A percentile compares a stretch with the other conserved stretches of the same genome.
Evolutionary conservation across 495 filamentous ascomycete species (phyloP).

Genomic region (Cercophora newfieldiana): DNA sequence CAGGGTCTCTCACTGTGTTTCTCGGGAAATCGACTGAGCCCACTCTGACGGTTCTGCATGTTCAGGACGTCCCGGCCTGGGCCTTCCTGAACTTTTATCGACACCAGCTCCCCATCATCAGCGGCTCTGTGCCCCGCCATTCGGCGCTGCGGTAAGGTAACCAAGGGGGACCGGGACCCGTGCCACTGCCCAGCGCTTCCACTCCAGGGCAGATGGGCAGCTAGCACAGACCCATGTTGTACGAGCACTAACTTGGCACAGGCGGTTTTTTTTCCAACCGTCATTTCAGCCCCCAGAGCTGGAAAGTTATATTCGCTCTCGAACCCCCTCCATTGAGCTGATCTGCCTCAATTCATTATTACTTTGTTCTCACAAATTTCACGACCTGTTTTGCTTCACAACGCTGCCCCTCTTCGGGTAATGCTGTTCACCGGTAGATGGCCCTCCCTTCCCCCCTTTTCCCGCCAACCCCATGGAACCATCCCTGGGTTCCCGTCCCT

Average conservation of each 20-base stretch:
- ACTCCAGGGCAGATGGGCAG: neutral
- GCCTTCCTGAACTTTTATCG: neutral
- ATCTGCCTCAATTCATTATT: constrained; percentile 9
- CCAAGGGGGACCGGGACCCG: constrained; percentile 11
- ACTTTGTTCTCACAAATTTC: constrained; percentile 11
- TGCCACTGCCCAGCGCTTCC: constrained; percentile 17
- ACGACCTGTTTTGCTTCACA: constrained; percentile 11
- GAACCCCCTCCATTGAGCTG: neutral
- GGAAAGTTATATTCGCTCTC: constrained; percentile 16
- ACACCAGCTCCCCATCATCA: neutral
- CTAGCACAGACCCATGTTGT: constrained; percentile 15
- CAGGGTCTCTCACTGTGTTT: too few relatives aligned
- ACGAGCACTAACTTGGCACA: neutral
- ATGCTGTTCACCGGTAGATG: constrained; percentile 15
- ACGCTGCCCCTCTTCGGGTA: constrained; percentile 7
- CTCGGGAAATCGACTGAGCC: too few relatives aligned
- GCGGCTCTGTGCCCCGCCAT: neutral
- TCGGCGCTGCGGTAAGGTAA: neutral
- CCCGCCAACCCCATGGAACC: constrained; percentile 3
- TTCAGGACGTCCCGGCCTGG: neutral
- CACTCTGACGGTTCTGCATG: neutral
- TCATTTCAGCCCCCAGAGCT: constrained; percentile 17
- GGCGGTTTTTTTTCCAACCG: constrained; percentile 16
- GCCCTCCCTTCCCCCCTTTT: constrained; percentile 11
- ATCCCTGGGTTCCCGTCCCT: neutral